Base-by-base conservation (phyloP, 805 yeast genomes). In the Suhomyces sp. region DNA sequence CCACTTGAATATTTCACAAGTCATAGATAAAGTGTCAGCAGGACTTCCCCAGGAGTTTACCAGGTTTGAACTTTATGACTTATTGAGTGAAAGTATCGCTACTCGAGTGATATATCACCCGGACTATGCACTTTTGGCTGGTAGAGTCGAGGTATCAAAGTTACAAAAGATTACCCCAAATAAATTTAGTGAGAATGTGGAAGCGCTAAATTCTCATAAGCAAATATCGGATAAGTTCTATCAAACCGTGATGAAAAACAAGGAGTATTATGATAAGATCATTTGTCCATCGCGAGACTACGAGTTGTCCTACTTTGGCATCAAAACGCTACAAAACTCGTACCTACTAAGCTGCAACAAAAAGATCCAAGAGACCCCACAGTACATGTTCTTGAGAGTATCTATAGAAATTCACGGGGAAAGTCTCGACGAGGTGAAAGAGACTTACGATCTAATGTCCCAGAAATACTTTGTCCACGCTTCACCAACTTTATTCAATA, bases 401-500 rank as follows among this genome's bases (percentile, higher is more conserved):
- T 86, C 97, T 15, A 73, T 93, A 17, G 97, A 97, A 41, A 90
- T 93, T 51, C 97, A 93, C 65, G 88, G 87, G 40, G 72, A 73
- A 45, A 81, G 88, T 65, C 71, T 90, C 22, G 80, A 79, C 41
- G 74, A 76, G 15, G 96, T 83, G 3, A 63, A 85, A 10, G 96
- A 92, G 70, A 90, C 97, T 10, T 93, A 92, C 70, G 81, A 88
- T 59, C 73, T 87, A 63, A 92, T 93, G 97, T 89, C 97, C 4
- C 75, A 78, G 62, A 88, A 87, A 69, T 88, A 85, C 67, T 90
- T 93, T 74, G 89, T 92, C 47, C 98, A 93, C 67, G 97, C 96
- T 3, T 89, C 97, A 6, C 98, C 99, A 9, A 93, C 99, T 1
- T 75, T 93, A 54, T 93, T 88, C 79, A 92, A 92, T 63, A 89